A percentile compares a stretch with the other conserved stretches of the same genome.
Conservation (phyloP, 495 filamentous ascomycete species). For the Penicillium antarcticum region DNA sequence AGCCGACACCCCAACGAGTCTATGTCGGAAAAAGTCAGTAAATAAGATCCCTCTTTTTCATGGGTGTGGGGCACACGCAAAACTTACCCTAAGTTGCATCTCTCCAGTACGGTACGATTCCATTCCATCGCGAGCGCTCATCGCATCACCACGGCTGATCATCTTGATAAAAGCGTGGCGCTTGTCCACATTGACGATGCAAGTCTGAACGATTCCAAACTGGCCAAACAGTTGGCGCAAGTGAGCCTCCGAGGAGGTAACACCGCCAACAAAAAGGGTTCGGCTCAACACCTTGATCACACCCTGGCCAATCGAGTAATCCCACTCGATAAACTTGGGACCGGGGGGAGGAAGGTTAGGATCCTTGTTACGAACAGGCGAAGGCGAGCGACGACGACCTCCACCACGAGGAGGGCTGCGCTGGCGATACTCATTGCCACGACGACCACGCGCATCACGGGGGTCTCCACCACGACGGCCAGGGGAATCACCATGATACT, state of each 20-base stretch:
- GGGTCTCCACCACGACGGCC: slow-evolving; percentile 59
- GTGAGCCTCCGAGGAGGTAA: slow-evolving; percentile 81
- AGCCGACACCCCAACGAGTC: slow-evolving; percentile 97
- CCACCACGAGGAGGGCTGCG: slow-evolving; percentile 61
- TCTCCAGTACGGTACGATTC: slow-evolving; percentile 70
- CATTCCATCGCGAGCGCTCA: slow-evolving; percentile 86
- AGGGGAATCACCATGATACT: slow-evolving; percentile 59
- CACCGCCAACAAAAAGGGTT: slow-evolving; percentile 94
- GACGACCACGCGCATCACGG: slow-evolving; percentile 52
- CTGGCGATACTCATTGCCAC: slow-evolving; percentile 71
- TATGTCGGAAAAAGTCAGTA: slow-evolving; percentile 29
- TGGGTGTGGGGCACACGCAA: not conserved
- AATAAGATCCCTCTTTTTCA: too few relatives aligned
- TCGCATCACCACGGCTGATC: slow-evolving; percentile 80
- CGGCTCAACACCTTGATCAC: slow-evolving; percentile 92
- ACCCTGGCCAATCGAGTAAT: slow-evolving; percentile 65
- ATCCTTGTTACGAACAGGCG: slow-evolving; percentile 49
- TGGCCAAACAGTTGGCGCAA: slow-evolving; percentile 72
- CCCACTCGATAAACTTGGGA: slow-evolving; percentile 79
- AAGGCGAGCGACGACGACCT: slow-evolving; percentile 61
- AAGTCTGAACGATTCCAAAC: slow-evolving; percentile 88
- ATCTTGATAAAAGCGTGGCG: slow-evolving; percentile 99
- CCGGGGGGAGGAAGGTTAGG: slow-evolving; percentile 52
- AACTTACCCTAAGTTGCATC: slow-evolving; percentile 74
- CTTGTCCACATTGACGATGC: slow-evolving; percentile 96